These are phyloP conservation scores for Exserohilum rostratum DNA, from an alignment of 2,329 filamentous ascomycete genomes.

Conservation along the genomic window DNA sequence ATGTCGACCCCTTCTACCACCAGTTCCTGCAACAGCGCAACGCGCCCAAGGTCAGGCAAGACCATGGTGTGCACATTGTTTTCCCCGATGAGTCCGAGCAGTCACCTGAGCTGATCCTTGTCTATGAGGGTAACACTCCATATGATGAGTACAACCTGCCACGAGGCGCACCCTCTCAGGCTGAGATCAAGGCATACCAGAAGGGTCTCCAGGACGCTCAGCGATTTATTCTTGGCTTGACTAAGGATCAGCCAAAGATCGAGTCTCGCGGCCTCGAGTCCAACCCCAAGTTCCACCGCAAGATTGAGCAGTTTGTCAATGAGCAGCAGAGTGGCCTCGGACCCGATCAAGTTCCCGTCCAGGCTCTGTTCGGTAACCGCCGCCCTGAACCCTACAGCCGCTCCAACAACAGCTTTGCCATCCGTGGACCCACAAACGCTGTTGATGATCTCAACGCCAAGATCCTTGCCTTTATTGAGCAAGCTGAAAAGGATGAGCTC, in stretches of 20 bases:
- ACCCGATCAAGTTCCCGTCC: constrained; percentile 61
- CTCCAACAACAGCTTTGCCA: constrained; percentile 63
- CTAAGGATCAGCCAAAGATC: constrained; percentile 62
- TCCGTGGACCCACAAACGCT: constrained; percentile 76
- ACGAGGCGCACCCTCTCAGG: constrained; percentile 60
- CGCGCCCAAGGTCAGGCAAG: constrained; percentile 66
- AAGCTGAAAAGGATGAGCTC: constrained; percentile 90
- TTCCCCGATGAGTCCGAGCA: constrained; percentile 68
- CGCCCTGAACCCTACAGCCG: constrained; percentile 59
- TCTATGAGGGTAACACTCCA: constrained; percentile 71
- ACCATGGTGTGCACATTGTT: constrained; percentile 75
- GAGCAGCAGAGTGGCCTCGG: constrained; percentile 60
- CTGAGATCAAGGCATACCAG: constrained; percentile 63
- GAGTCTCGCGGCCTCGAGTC: constrained; percentile 60
- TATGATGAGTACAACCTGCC: constrained; percentile 61
- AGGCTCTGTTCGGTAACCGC: constrained; percentile 58
- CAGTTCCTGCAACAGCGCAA: constrained; percentile 71
- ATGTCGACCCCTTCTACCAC: constrained; percentile 81
- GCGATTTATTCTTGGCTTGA: constrained; percentile 59
- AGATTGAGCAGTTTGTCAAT: constrained; percentile 65
- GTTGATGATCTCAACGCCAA: constrained; percentile 76
- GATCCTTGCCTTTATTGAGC: constrained; percentile 78
- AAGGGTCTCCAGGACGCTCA: constrained; percentile 64
- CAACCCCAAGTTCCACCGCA: constrained; percentile 67
- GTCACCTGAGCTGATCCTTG: constrained; percentile 69